Conservation (phyloP, 371 early-diverging fungal genomes). For the Dichotomocladium elegans region DNA sequence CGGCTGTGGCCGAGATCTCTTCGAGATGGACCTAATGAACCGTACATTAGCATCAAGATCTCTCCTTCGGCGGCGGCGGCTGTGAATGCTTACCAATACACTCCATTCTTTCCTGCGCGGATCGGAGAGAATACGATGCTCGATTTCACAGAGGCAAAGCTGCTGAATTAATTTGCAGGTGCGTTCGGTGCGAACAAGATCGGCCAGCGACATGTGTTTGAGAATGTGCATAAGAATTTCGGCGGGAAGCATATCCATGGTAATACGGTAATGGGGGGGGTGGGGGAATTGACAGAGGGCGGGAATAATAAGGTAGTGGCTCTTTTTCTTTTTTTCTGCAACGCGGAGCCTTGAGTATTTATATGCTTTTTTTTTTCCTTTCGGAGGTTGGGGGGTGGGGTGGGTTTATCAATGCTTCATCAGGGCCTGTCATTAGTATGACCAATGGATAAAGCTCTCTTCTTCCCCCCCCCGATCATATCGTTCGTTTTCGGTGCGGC, state of each 20-base stretch:
- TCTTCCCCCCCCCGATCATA: too few species aligned
- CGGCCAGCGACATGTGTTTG: constrained; percentile 32
- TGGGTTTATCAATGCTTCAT: neutral
- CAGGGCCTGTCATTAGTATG: neutral
- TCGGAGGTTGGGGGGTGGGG: neutral
- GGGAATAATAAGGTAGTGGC: neutral
- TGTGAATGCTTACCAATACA: constrained; percentile 26
- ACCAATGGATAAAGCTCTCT: too few species aligned
- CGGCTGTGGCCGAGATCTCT: constrained; percentile 30
- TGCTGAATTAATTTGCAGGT: constrained; percentile 33
- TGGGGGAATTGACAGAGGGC: neutral
- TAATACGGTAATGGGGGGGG: neutral
- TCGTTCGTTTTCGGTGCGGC: too few species aligned
- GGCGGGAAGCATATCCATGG: constrained; percentile 27
- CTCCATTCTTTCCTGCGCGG: constrained; percentile 28
- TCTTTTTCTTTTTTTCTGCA: too few species aligned
- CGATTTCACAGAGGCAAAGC: constrained; percentile 32
- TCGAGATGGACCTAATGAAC: constrained; percentile 32
- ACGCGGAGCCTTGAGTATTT: neutral
- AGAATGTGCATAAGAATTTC: constrained; percentile 36
- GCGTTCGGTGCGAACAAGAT: constrained; percentile 36
- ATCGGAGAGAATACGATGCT: constrained; percentile 25
- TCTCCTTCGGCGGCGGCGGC: neutral
- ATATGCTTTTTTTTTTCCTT: neutral
- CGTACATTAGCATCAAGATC: neutral